Conservation (phyloP, 495 filamentous ascomycete genomes). For the Paragyromitra xinjiangensis region DNA sequence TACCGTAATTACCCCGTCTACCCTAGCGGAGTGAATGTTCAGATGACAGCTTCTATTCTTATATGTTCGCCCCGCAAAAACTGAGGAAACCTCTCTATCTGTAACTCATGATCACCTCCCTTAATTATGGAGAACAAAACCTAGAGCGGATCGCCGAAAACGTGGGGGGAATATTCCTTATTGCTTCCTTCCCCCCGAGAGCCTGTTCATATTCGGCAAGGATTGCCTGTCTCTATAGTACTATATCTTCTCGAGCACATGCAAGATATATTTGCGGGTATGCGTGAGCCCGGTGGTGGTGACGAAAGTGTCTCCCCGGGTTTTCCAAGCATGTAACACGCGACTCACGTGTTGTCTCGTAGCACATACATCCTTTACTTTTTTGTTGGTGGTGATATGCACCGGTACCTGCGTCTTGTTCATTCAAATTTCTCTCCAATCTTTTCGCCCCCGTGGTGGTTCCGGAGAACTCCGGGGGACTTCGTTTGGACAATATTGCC, state of each 20-base stretch:
- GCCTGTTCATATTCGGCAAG: background rate
- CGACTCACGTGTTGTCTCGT: background rate
- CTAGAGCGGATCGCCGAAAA: background rate
- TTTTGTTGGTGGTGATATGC: background rate
- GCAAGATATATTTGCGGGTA: conserved; percentile 6
- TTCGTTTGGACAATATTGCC: conserved; percentile 10
- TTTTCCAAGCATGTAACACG: background rate
- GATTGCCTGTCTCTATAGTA: background rate
- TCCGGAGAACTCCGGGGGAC: conserved; percentile 6
- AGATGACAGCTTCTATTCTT: conserved; percentile 19
- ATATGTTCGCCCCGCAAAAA: conserved; percentile 2
- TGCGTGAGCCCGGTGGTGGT: background rate
- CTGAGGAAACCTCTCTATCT: background rate
- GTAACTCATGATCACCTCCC: conserved; percentile 18
- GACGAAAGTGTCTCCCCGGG: background rate
- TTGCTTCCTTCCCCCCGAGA: background rate
- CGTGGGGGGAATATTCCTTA: conserved; percentile 5
- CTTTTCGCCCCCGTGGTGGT: background rate
- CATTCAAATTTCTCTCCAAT: background rate
- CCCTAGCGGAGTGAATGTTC: conserved; percentile 5
- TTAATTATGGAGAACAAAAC: background rate
- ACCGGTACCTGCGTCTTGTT: conserved; percentile 19
- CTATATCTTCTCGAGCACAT: background rate
- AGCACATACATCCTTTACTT: background rate
- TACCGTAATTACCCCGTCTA: conserved; percentile 12